Evolutionary conservation across 352 stramenopile genomes (phyloP).

Genomic region (Phytophthora tentaculata): DNA sequence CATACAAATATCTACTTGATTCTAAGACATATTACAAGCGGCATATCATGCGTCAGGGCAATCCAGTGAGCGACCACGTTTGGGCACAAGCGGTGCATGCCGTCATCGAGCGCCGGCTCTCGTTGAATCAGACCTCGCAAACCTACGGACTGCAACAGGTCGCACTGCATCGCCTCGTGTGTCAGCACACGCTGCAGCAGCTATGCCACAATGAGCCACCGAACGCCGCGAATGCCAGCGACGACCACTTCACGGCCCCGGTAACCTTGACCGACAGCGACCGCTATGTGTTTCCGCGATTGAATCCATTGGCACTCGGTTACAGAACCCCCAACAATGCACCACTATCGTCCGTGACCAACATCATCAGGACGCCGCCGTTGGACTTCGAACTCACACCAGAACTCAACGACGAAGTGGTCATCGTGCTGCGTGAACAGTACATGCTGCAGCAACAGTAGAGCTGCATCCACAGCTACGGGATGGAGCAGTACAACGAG

Average conservation of each 20-base stretch:
- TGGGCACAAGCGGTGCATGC: conserved; percentile 74
- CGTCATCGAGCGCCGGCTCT: conserved; percentile 71
- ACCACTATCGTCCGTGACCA: conserved; percentile 5
- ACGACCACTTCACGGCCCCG: conserved; percentile 9
- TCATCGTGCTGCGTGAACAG: conserved; percentile 59
- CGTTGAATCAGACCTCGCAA: conserved; percentile 58
- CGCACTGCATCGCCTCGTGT: conserved; percentile 69
- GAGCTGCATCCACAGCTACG: conserved; percentile 26
- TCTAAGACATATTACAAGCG: no score
- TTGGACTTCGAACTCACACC: conserved; percentile 39
- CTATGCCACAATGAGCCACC: not conserved
- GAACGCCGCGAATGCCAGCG: conserved; percentile 6
- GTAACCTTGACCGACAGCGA: conserved; percentile 3
- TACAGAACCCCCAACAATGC: conserved; percentile 15
- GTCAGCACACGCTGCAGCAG: conserved; percentile 32
- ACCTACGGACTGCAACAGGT: conserved; percentile 71
- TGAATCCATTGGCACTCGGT: conserved; percentile 36
- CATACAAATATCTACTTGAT: no score
- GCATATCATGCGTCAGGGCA: no score
- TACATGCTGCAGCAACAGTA: conserved; percentile 50
- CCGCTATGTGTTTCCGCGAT: conserved; percentile 36
- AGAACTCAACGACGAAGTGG: conserved; percentile 55
- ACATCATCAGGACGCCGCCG: no score
- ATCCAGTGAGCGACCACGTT: conserved; percentile 52
- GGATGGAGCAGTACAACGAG: conserved; percentile 20